These are phyloP conservation scores for Lipomyces yamanashiensis DNA, from an alignment of 805 yeast species.

Conservation along the genomic window DNA sequence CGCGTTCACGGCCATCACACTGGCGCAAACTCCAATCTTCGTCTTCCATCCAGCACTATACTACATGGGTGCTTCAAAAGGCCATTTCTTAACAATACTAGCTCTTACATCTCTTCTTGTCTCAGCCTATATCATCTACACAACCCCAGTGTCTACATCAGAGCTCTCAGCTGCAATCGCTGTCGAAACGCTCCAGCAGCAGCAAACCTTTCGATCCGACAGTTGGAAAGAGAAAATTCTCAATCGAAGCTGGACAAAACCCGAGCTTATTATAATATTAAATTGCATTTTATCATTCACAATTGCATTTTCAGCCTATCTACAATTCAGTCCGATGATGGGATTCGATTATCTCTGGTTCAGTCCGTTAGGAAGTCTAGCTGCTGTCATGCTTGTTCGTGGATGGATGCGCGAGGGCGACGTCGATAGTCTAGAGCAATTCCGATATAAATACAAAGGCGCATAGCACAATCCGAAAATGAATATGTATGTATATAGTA, in stretches of 20 bases:
- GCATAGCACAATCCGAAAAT: constrained; percentile 6
- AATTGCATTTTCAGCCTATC: constrained; percentile 23
- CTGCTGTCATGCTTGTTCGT: constrained; percentile 19
- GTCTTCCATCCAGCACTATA: constrained; percentile 28
- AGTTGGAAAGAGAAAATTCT: neutral
- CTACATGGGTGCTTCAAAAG: constrained; percentile 18
- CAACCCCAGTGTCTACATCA: constrained; percentile 23
- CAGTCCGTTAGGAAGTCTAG: constrained; percentile 22
- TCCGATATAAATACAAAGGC: constrained; percentile 35
- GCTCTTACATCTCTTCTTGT: constrained; percentile 26
- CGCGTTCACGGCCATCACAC: constrained; percentile 25
- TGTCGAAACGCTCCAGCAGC: constrained; percentile 3
- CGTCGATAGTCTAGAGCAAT: constrained; percentile 29
- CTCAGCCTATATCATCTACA: constrained; percentile 24
- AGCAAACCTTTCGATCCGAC: neutral
- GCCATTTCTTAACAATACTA: constrained; percentile 14
- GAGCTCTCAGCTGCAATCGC: constrained; percentile 13
- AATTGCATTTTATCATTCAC: constrained; percentile 13
- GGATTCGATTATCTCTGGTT: constrained; percentile 35
- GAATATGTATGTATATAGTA: neutral
- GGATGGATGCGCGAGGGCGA: constrained; percentile 37
- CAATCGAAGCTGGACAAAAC: neutral
- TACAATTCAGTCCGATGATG: constrained; percentile 22
- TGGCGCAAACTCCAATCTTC: constrained; percentile 30
- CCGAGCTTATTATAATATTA: constrained; percentile 12